phyloP scores from a whole-genome alignment of 2,329 filamentous ascomycete species.

The Pyrenophora graminea region DNA sequence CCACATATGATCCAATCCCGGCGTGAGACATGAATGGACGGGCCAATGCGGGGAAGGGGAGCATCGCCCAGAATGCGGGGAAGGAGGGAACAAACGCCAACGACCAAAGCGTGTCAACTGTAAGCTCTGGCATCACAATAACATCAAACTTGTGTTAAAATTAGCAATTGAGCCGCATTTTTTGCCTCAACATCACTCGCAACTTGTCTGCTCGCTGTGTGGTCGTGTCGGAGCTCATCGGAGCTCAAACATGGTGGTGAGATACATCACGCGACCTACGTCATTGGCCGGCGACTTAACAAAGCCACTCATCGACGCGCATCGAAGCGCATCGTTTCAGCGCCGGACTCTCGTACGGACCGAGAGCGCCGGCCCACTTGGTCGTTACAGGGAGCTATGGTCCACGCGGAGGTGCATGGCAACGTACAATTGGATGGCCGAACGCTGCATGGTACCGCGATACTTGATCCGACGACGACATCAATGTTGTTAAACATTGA shows the following conservation, averaged over 20 bases:
- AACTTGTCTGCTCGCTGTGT: conserved; percentile 4
- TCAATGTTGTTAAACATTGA: too few species aligned
- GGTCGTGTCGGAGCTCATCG: neutral
- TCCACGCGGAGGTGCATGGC: conserved; percentile 9
- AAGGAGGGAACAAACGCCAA: conserved; percentile 19
- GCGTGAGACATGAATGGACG: conserved; percentile 36
- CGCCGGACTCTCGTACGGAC: conserved; percentile 15
- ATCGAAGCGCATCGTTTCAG: conserved; percentile 29
- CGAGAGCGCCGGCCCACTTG: conserved; percentile 24
- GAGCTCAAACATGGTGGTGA: conserved; percentile 24
- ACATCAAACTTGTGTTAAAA: conserved; percentile 4
- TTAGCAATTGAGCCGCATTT: conserved; percentile 31
- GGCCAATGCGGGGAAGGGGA: conserved; percentile 28
- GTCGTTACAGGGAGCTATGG: conserved; percentile 19
- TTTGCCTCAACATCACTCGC: conserved; percentile 3
- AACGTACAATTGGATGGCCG: conserved; percentile 10
- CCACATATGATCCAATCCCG: conserved; percentile 32
- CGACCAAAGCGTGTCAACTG: conserved; percentile 11
- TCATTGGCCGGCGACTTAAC: conserved; percentile 30
- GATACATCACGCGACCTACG: conserved; percentile 42
- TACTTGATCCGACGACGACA: neutral
- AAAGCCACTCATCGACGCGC: conserved; percentile 13
- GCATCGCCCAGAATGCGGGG: conserved; percentile 26
- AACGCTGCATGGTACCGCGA: conserved; percentile 1
- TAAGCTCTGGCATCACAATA: neutral